Conservation (phyloP, 768 basidiomycete species). For the Leucocoprinus leucothites region DNA sequence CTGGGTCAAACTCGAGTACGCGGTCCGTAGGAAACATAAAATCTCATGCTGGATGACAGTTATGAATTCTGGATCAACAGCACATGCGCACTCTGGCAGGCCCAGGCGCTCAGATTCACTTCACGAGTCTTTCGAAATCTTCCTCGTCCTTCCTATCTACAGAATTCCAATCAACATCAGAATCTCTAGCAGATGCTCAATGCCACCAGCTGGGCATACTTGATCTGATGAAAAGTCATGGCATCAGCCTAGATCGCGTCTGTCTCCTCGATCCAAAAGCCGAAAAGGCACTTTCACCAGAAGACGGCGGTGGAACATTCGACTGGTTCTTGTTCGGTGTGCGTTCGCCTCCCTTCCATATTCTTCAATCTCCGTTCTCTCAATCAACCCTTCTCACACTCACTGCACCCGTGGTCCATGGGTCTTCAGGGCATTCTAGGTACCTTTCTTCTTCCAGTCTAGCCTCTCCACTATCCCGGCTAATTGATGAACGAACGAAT, state of each 20-base stretch:
- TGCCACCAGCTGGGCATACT: conserved; percentile 53
- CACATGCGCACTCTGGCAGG: conserved; percentile 86
- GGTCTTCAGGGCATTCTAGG: conserved; percentile 32
- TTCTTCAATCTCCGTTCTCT: background rate
- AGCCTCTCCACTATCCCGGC: background rate
- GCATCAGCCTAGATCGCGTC: conserved; percentile 53
- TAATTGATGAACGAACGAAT: background rate
- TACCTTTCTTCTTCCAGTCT: conserved; percentile 12
- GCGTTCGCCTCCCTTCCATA: conserved; percentile 23
- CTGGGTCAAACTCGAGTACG: conserved; percentile 94
- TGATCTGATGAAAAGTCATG: conserved; percentile 49
- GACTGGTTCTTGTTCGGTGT: conserved; percentile 92
- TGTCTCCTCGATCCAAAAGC: conserved; percentile 97
- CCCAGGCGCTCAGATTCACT: conserved; percentile 59
- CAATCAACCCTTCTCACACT: background rate
- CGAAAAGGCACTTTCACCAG: conserved; percentile 59
- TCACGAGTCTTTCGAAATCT: conserved; percentile 81
- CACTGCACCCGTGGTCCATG: background rate
- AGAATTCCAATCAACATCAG: conserved; percentile 12
- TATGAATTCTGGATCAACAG: conserved; percentile 17
- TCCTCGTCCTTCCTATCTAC: conserved; percentile 54
- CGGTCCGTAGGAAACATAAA: conserved; percentile 39
- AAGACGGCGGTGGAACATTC: conserved; percentile 74
- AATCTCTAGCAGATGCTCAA: conserved; percentile 32
- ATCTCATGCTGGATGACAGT: background rate